These are phyloP conservation scores for Gnomoniopsis smithogilvyi DNA, from an alignment of 2,329 filamentous ascomycete species.

Conservation along the genomic window DNA sequence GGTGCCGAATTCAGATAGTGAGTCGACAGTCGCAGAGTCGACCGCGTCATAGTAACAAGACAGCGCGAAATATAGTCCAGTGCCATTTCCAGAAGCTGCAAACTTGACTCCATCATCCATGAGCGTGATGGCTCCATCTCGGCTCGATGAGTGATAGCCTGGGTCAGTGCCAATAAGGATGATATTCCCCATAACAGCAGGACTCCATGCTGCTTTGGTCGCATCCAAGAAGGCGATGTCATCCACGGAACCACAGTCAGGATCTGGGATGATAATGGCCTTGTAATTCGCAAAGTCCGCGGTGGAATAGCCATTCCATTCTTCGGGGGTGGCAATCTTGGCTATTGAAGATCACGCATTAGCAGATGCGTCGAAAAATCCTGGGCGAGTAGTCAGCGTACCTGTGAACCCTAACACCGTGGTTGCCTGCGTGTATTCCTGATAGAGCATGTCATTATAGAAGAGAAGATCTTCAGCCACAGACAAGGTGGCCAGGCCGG, in stretches of 20 bases:
- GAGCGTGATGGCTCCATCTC: constrained; percentile 30
- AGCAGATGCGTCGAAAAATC: neutral
- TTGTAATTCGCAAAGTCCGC: constrained; percentile 41
- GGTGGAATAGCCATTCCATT: constrained; percentile 36
- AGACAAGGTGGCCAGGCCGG: constrained; percentile 15
- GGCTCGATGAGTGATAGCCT: constrained; percentile 28
- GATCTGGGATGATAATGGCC: constrained; percentile 41
- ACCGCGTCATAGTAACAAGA: constrained; percentile 37
- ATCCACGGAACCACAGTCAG: constrained; percentile 27
- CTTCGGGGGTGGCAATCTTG: constrained; percentile 30
- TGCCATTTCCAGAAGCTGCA: constrained; percentile 29
- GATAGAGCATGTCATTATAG: constrained; percentile 21
- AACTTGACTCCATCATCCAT: constrained; percentile 37
- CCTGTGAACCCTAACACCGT: constrained; percentile 19
- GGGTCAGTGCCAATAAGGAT: constrained; percentile 39
- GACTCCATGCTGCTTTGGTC: constrained; percentile 36
- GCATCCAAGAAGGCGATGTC: constrained; percentile 35
- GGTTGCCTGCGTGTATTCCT: constrained; percentile 23
- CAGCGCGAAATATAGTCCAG: constrained; percentile 38
- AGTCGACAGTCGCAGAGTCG: constrained; percentile 20
- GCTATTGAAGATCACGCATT: constrained; percentile 16
- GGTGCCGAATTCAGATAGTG: constrained; percentile 33
- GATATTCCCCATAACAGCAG: constrained; percentile 38
- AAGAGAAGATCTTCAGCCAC: constrained; percentile 24
- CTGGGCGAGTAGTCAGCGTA: neutral